phyloP scores from a whole-genome alignment of 208 protist species.

The Trypanosoma cruzi region DNA sequence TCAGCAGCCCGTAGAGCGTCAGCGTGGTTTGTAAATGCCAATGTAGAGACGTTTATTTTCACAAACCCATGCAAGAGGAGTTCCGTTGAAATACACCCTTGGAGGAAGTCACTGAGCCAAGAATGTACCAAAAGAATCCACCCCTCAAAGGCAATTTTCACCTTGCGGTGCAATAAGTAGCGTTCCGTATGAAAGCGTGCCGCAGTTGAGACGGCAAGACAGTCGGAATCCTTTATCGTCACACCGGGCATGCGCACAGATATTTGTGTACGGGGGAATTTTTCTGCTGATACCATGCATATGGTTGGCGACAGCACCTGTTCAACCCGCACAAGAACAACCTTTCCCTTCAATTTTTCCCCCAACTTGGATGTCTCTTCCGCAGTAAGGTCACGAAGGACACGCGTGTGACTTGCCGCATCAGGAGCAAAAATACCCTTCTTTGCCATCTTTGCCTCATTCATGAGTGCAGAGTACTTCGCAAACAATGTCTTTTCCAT shows the following conservation, averaged over 20 bases:
- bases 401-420: slow-evolving; percentile 60
- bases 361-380: slow-evolving; percentile 52
- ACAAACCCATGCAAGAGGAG: slow-evolving; percentile 79
- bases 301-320: slow-evolving; percentile 62
- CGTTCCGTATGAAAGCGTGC: slow-evolving; percentile 79
- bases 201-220: slow-evolving; percentile 30
- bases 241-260: slow-evolving; percentile 81
- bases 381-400: slow-evolving; percentile 42
- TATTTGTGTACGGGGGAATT: slow-evolving; percentile 64
- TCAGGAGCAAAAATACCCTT: slow-evolving; percentile 76
- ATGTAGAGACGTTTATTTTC: slow-evolving; percentile 63
- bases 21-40: slow-evolving; percentile 43
- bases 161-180: slow-evolving; percentile 82
- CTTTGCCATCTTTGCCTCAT: slow-evolving; percentile 44
- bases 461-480: slow-evolving; percentile 58
- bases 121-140: slow-evolving; percentile 74
- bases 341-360: slow-evolving; percentile 51
- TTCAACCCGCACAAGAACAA: slow-evolving; percentile 75
- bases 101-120: slow-evolving; percentile 77
- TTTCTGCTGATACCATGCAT: slow-evolving; percentile 49
- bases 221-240: slow-evolving; percentile 57
- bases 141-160: slow-evolving; percentile 79
- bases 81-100: slow-evolving; percentile 89
- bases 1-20: slow-evolving; percentile 63
- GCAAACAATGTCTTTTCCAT: slow-evolving; percentile 76